Percentiles rank a stretch among this genome's conserved stretches.
Evolutionary conservation across 1,284 basidiomycete genomes (phyloP).

Genomic region (Cutaneotrichosporon daszewskae): DNA sequence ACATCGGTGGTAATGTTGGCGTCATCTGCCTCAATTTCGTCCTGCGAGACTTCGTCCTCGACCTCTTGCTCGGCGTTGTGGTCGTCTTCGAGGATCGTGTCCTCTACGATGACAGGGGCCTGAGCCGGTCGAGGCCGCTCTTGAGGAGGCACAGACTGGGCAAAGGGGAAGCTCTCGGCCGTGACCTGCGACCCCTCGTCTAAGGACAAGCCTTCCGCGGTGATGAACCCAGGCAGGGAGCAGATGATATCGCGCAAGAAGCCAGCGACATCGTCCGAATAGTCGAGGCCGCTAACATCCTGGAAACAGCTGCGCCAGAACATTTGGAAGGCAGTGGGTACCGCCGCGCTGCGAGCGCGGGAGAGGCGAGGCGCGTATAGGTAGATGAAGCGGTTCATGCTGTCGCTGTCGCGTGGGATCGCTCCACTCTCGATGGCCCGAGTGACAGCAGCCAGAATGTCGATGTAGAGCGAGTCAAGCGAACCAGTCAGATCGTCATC

Average conservation of each 20-base stretch:
- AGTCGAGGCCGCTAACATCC: constrained; percentile 16
- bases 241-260: constrained; percentile 32
- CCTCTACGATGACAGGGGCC: neutral
- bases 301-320: constrained; percentile 37
- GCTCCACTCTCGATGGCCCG: constrained; percentile 19
- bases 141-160: constrained; percentile 3
- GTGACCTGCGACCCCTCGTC: neutral
- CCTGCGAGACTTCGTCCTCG: neutral
- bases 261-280: constrained; percentile 26
- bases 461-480: constrained; percentile 36
- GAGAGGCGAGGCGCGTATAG: constrained; percentile 36
- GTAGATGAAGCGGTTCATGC: constrained; percentile 29
- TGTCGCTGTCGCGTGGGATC: constrained; percentile 18
- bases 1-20: neutral
- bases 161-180: constrained; percentile 3
- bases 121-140: too few relatives aligned
- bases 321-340: constrained; percentile 29
- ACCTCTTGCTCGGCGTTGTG: neutral
- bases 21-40: neutral
- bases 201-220: constrained; percentile 22
- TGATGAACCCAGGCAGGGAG: constrained; percentile 33
- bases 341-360: constrained; percentile 16
- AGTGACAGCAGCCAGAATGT: constrained; percentile 22
- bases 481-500: constrained; percentile 6
- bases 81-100: neutral